phyloP scores from a whole-genome alignment of 805 yeast genomes.

The Ogataea nakhonphanomensis region DNA sequence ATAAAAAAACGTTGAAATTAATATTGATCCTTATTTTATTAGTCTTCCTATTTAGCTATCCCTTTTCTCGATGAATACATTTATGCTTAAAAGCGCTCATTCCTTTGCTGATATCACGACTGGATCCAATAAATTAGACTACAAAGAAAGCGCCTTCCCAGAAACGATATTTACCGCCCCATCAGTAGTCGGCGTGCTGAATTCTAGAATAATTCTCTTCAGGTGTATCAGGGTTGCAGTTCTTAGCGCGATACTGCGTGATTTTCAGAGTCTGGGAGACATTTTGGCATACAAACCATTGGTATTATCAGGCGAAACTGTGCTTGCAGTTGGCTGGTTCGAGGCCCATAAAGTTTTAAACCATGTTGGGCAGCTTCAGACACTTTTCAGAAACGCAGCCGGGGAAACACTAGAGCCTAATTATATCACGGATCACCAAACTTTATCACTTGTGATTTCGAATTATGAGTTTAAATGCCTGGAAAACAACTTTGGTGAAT shows the following conservation, averaged over 20 bases:
- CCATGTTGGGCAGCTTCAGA: slow-evolving; percentile 17
- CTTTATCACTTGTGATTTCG: slow-evolving; percentile 13
- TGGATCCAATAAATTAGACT: no score
- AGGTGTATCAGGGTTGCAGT: slow-evolving; percentile 9
- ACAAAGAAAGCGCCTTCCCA: slow-evolving; percentile 1
- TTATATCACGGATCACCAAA: slow-evolving; percentile 6
- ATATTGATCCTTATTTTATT: background rate
- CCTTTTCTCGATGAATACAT: background rate
- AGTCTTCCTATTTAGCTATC: background rate
- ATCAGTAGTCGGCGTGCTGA: slow-evolving; percentile 4
- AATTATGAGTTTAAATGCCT: slow-evolving; percentile 23
- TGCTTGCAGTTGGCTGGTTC: slow-evolving; percentile 30
- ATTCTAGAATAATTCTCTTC: slow-evolving; percentile 17
- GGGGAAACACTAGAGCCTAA: slow-evolving; percentile 7
- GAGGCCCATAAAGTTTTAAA: slow-evolving; percentile 24
- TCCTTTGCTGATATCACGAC: background rate
- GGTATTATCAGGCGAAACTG: background rate
- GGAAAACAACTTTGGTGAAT: slow-evolving; percentile 22
- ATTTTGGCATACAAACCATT: slow-evolving; percentile 16
- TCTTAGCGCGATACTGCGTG: slow-evolving; percentile 11
- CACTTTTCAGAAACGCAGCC: slow-evolving; percentile 11
- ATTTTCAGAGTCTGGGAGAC: slow-evolving; percentile 14
- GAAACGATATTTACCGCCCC: background rate
- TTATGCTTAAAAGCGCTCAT: no score
- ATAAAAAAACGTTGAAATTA: no score